A percentile compares a stretch with the other conserved stretches of the same genome.
phyloP scores from a whole-genome alignment of 805 yeast genomes.

The Schwanniomyces pseudopolymorphus region DNA sequence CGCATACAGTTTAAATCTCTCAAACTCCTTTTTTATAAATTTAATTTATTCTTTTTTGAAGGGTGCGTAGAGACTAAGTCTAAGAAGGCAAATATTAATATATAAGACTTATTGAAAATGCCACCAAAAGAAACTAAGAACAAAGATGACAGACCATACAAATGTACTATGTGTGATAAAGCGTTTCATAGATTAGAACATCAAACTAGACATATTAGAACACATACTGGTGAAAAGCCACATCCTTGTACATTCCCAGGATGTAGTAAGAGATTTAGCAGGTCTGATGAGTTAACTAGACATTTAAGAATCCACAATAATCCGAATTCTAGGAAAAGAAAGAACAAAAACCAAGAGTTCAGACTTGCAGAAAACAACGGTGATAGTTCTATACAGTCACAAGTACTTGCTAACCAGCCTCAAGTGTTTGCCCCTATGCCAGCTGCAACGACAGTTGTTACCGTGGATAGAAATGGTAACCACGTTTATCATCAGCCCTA shows the following conservation, averaged over 20 bases:
- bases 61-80: neutral
- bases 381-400: neutral
- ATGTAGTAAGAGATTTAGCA: conserved; percentile 63
- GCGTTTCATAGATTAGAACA: conserved; percentile 77
- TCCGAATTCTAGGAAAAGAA: conserved; percentile 64
- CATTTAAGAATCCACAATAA: conserved; percentile 72
- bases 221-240: conserved; percentile 82
- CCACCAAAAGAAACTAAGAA: conserved; percentile 14
- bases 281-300: conserved; percentile 74
- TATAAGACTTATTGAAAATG: conserved; percentile 2
- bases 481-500: conserved; percentile 31
- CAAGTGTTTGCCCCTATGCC: conserved; percentile 15
- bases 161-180: conserved; percentile 71
- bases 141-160: conserved; percentile 54
- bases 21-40: neutral
- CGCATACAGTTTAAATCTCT: neutral
- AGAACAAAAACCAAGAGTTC: conserved; percentile 28
- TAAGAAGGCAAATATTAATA: neutral
- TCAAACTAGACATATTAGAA: conserved; percentile 75
- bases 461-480: conserved; percentile 27
- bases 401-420: neutral
- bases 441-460: neutral
- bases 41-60: neutral
- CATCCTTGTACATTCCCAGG: conserved; percentile 74
- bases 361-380: conserved; percentile 26